A percentile compares a stretch with the other conserved stretches of the same genome.
phyloP scores from a whole-genome alignment of 768 basidiomycete genomes.

The Termitomyces sp. region DNA sequence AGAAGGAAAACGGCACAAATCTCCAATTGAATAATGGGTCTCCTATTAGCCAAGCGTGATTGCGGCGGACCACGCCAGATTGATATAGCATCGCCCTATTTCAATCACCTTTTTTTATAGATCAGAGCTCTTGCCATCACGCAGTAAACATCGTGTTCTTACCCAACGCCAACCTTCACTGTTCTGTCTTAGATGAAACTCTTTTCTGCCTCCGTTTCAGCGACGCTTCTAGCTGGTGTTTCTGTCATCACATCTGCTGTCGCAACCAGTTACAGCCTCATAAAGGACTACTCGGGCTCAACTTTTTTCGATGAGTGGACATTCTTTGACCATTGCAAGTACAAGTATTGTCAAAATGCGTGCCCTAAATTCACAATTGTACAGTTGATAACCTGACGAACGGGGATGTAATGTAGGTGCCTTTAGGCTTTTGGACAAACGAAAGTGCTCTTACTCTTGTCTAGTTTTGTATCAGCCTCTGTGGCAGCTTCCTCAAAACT shows the following conservation, averaged over 20 bases:
- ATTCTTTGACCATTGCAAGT: constrained; percentile 56
- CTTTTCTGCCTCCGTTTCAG: not conserved
- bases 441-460: not conserved
- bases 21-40: not conserved
- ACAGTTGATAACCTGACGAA: constrained; percentile 68
- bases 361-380: not conserved
- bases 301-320: constrained; percentile 65
- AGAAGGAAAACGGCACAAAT: not conserved
- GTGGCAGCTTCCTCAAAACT: constrained; percentile 44
- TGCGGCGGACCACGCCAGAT: not conserved
- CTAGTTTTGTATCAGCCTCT: constrained; percentile 46
- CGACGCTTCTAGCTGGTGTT: not conserved
- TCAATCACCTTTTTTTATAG: not conserved
- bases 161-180: not conserved
- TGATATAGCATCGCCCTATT: not conserved
- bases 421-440: not conserved
- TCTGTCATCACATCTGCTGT: constrained; percentile 5
- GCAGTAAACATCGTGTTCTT: not conserved
- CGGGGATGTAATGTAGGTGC: constrained; percentile 49
- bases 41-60: not conserved
- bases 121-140: no score
- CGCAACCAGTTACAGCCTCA: constrained; percentile 38
- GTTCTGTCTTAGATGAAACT: not conserved
- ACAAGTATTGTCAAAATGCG: not conserved
- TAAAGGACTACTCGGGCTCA: constrained; percentile 53